Evolutionary conservation across 2,329 filamentous ascomycete species (phyloP), one percentile per base, ranked within the genome.

Genomic region (Colletotrichum lentis): DNA sequence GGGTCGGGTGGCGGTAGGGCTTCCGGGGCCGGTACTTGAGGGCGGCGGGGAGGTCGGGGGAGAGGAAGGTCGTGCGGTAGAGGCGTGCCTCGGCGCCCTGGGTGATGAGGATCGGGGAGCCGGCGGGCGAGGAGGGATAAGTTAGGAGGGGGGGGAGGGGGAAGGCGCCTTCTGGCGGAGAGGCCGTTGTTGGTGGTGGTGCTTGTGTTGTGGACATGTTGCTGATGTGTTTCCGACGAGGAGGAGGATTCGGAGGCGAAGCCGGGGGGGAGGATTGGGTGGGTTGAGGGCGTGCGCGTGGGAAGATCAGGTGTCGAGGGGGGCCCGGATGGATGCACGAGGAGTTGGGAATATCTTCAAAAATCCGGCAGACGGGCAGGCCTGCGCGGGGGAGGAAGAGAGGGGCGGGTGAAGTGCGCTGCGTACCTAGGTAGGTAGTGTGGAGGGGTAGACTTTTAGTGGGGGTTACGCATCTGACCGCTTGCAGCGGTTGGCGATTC

Each of bases 51-150:
- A 87, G 83, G 64, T 83, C 77, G 46, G 91, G 86, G 1, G 85
- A 78, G 62, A 97, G 89, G 81, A 93, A 96, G 63, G 88, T 90
- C 20, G 93, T 95, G 78, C 89, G 90, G 87, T 96, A 98, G 76
- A 99, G 88, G 72, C 95, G 93, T 69, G 93, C 94, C 87, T 99
- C 96, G 77, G 96, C 96, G 80, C 96, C 96, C 85, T 98, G 96
- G 65, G 93, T 90, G 73, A 98, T 88, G 75, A 97, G 91, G 56
- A 35, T 18, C 7, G 50, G 50, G 50, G 27, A 11, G 77, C 79
- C 71, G 93, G 88, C 56, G 86, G 79, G 73, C 46, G 87, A 82
- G 70, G 86, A 82, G 77, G 86, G 86, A 81, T 88, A 82, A 67
- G 84, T 83, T 79, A 94, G 90, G 72, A 90, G 85, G 41, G 83